Evolutionary conservation across 2,329 filamentous ascomycete genomes (phyloP), one percentile per base, ranked within the genome.

Genomic region (Diplodia scrobiculata): DNA sequence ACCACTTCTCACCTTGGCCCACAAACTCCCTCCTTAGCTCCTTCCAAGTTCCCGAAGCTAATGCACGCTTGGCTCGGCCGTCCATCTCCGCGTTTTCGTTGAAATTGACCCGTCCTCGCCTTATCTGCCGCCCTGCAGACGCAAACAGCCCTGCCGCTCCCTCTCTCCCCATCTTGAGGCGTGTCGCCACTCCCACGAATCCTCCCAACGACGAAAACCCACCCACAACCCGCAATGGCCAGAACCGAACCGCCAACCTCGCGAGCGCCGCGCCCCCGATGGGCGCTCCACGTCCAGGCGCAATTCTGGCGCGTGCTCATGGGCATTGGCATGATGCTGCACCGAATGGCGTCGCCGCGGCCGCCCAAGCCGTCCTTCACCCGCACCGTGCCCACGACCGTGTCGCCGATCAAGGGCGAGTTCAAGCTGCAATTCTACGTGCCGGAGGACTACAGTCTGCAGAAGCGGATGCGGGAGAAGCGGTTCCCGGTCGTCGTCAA

Each of bases 291-390:
- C 65, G 70, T 88, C 63, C 84, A 89, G 74, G 89, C 89, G 54
- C 78, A 82, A 32, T 84, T 88, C 74, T 90, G 88, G 87, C 84
- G 89, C 63, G 82, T 84, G 66, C 80, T 91, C 50, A 90, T 90
- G 84, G 82, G 81, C 67, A 82, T 90, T 66, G 89, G 88, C 72
- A 90, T 91, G 87, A 80, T 84, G 67, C 78, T 91, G 47, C 89
- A 91, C 73, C 84, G 83, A 65, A 77, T 88, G 67, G 84, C 87
- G 0, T 78, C 82, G 50, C 87, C 88, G 6, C 81, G 83, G 59
- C 86, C 88, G 5, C 86, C 87, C 1, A 79, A 78, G 36, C 87
- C 87, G 1, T 77, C 81, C 34, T 91, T 91, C 77, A 80, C 81
- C 54, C 83, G 82, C 52, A 80, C 80, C 19, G 82, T 91, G 36